Conservation (phyloP, 2,329 filamentous ascomycete species). For the Xylariaceae sp. region DNA sequence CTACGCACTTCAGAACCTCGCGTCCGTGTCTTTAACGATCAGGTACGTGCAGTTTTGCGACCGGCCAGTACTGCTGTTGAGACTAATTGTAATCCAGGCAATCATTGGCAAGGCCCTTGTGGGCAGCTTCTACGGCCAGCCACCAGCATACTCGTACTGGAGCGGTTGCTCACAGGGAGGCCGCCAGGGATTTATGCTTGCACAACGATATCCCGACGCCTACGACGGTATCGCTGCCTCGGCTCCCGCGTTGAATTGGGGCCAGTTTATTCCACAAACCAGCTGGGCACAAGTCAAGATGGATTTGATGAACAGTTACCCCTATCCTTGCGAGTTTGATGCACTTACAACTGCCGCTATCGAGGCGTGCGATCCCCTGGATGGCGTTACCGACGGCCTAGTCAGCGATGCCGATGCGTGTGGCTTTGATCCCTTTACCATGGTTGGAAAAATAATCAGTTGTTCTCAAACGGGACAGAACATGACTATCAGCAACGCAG, state of each 20-base stretch:
- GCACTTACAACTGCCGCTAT: neutral
- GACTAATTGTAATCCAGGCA: too few relatives aligned
- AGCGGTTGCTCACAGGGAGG: conserved; percentile 56
- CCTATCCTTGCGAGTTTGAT: conserved; percentile 5
- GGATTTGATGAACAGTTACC: conserved; percentile 5
- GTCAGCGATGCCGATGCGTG: conserved; percentile 42
- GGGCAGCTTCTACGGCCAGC: conserved; percentile 44
- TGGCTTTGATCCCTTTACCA: conserved; percentile 17
- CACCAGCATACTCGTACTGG: conserved; percentile 48
- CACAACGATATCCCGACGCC: conserved; percentile 51
- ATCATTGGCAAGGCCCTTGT: conserved; percentile 47
- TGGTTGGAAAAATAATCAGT: conserved; percentile 2
- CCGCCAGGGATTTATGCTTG: conserved; percentile 51
- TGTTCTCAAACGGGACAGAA: neutral
- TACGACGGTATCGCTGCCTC: conserved; percentile 52
- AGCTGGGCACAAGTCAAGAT: conserved; percentile 6
- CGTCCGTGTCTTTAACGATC: conserved; percentile 10
- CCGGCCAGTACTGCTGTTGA: too few relatives aligned
- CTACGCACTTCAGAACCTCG: conserved; percentile 26
- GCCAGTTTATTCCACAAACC: neutral
- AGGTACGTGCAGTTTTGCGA: too few relatives aligned
- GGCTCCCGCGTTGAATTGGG: neutral
- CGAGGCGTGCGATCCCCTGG: conserved; percentile 42
- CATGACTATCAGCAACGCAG: conserved; percentile 1
- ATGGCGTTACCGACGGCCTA: conserved; percentile 44